Percentiles rank a stretch among this genome's conserved stretches.
Conservation (phyloP, 2,329 filamentous ascomycete species). For the Pseudogymnoascus sp. region DNA sequence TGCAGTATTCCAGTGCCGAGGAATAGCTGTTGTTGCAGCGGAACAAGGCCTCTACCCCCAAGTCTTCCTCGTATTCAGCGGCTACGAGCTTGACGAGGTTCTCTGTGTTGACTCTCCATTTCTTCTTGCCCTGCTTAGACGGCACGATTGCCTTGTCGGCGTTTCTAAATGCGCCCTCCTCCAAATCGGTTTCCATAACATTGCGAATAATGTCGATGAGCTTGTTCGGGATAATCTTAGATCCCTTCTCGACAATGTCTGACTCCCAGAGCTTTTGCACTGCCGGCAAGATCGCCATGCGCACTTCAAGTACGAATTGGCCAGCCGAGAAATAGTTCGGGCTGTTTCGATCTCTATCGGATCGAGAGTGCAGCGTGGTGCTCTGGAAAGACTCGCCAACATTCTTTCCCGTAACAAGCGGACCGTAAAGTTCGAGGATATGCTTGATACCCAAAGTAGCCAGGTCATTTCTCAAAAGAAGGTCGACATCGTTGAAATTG, state of each 20-base stretch:
- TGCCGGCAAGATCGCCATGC: slow-evolving; percentile 68
- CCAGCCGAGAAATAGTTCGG: slow-evolving; percentile 55
- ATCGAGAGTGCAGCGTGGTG: slow-evolving; percentile 37
- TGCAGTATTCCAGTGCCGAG: slow-evolving; percentile 66
- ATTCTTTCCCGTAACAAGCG: slow-evolving; percentile 68
- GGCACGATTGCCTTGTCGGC: slow-evolving; percentile 46
- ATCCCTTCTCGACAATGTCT: slow-evolving; percentile 69
- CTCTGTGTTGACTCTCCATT: slow-evolving; percentile 43
- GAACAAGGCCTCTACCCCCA: slow-evolving; percentile 73
- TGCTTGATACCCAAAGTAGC: slow-evolving; percentile 61
- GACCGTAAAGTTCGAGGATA: slow-evolving; percentile 71
- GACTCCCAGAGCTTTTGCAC: slow-evolving; percentile 79
- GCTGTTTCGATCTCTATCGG: slow-evolving; percentile 45
- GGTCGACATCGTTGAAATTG: slow-evolving; percentile 32
- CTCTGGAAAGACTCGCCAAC: slow-evolving; percentile 68
- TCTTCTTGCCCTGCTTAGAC: slow-evolving; percentile 31
- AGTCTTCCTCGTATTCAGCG: slow-evolving; percentile 45
- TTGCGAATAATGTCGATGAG: slow-evolving; percentile 76
- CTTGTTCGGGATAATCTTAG: slow-evolving; percentile 65
- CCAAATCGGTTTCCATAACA: slow-evolving; percentile 68
- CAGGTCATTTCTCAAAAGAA: slow-evolving; percentile 34
- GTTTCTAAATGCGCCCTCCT: slow-evolving; percentile 54
- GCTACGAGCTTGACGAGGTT: slow-evolving; percentile 33
- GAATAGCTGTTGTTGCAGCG: slow-evolving; percentile 61
- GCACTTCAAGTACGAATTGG: slow-evolving; percentile 80